Base-by-base conservation (phyloP, 2,329 filamentous ascomycete species). In the Diaporthe eres region DNA sequence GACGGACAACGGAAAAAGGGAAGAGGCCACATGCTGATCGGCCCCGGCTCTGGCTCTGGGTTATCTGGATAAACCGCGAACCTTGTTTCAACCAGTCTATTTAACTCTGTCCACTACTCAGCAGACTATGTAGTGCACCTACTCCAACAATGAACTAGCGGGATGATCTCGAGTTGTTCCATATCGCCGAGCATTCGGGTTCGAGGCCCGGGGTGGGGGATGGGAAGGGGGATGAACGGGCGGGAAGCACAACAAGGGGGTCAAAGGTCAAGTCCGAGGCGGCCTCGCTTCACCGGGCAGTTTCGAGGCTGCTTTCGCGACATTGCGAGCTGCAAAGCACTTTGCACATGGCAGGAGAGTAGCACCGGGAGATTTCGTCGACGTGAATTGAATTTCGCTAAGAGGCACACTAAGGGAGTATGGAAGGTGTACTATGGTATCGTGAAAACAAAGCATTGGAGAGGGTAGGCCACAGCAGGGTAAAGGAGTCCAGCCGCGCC, bases 141-240 rank as follows among this genome's bases (percentile, higher is more conserved):
- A 37, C 49, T 42, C 47, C 49, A 42, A 70, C 65, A 42, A 70
- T 49, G 9, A 70, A 70, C 65, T 70, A 70, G 65, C 65, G 65
- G 65, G 65, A 70, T 53, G 49, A 70, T 70, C 49, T 55, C 49
- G 49, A 70, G 65, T 49, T 19, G 15, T 70, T 70, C 65, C 49
- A 55, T 70, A 28, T 55, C 65, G 34, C 34, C 65, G 47, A 25
- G 9, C 22, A 17, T 10, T 28, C 13, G 17, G 42, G 17, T 22
- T 17, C 19, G 19, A 49, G 19, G 17, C 17, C 17, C 44, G 34
- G 37, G 10, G 17, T 10, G 42, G 61, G 25, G 17, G 42, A 12
- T 19, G 42, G 42, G 53, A 31, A 17, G 57, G 61, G 42, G 28
- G 42, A 49, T 47, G 25, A 31, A 31, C 25, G 22, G 44, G 63